Percentiles rank a stretch among this genome's conserved stretches.
Evolutionary conservation across 306 rosid species (phyloP).

Genomic region (Styphnolobium japonicum): DNA sequence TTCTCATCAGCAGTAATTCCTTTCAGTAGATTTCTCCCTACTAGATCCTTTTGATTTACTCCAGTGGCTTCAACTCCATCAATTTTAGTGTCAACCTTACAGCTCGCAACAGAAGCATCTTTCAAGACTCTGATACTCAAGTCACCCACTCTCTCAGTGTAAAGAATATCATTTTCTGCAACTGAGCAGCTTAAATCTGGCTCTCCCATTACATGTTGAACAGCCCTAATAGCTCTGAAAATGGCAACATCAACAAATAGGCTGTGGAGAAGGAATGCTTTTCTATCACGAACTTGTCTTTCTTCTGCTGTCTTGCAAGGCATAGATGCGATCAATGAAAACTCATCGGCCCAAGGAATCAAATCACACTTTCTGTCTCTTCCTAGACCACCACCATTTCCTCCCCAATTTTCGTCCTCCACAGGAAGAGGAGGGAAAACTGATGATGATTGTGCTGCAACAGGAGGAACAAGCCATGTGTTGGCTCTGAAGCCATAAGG

Average conservation of each 20-base stretch:
- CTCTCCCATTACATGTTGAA: conserved; percentile 48
- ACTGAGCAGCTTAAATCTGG: conserved; percentile 21
- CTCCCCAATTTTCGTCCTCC: conserved; percentile 76
- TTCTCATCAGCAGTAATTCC: conserved; percentile 86
- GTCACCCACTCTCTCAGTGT: conserved; percentile 52
- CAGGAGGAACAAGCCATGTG: conserved; percentile 75
- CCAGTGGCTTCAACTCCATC: conserved; percentile 69
- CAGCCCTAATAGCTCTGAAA: conserved; percentile 58
- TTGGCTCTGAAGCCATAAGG: conserved; percentile 76
- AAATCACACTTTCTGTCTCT: conserved; percentile 62
- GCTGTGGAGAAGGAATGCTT: conserved; percentile 69
- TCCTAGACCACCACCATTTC: conserved; percentile 79
- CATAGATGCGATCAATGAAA: conserved; percentile 66
- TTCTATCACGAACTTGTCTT: conserved; percentile 72
- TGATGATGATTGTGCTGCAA: conserved; percentile 47
- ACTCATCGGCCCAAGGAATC: conserved; percentile 71
- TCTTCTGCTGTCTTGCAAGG: conserved; percentile 77
- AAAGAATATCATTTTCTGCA: conserved; percentile 33
- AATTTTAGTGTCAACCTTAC: conserved; percentile 70
- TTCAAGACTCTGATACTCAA: conserved; percentile 52
- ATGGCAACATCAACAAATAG: conserved; percentile 73
- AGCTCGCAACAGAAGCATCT: conserved; percentile 63
- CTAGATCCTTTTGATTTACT: conserved; percentile 44
- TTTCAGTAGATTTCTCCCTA: conserved; percentile 61
- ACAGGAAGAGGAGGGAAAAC: conserved; percentile 58